Evolutionary conservation across 805 yeast species (phyloP).

Genomic region (Tetrapisispora arboricola): DNA sequence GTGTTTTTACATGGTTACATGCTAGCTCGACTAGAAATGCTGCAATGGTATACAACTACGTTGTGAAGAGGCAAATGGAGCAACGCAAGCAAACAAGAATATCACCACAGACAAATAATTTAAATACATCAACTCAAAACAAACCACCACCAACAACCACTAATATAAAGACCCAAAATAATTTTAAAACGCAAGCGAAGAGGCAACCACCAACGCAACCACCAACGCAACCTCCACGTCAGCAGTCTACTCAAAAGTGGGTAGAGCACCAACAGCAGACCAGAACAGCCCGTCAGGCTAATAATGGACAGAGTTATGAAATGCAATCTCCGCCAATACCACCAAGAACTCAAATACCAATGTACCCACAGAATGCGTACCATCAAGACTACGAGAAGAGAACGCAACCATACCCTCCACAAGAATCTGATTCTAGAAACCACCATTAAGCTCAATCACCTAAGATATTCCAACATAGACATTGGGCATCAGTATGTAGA

Average conservation of each 20-base stretch:
- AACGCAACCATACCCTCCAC: slow-evolving; percentile 2
- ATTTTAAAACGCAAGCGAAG: too few species aligned
- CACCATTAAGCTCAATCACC: not conserved
- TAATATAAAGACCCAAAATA: too few species aligned
- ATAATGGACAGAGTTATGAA: too few species aligned
- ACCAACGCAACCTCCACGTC: not conserved
- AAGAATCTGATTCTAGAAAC: not conserved
- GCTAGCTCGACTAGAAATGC: slow-evolving; percentile 87
- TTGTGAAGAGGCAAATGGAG: slow-evolving; percentile 18
- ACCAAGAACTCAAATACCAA: not conserved
- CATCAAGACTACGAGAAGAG: not conserved
- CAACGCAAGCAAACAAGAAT: not conserved
- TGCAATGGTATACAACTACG: slow-evolving; percentile 51
- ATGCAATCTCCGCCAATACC: not conserved
- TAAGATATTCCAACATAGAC: too few species aligned
- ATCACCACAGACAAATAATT: not conserved
- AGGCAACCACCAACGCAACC: not conserved
- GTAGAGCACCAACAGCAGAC: not conserved
- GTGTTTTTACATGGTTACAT: slow-evolving; percentile 67
- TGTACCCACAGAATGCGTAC: not conserved
- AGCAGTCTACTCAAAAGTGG: not conserved
- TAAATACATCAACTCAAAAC: too few species aligned
- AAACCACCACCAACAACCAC: too few species aligned
- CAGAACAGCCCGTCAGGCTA: not conserved
- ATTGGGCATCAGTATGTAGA: too few species aligned